A percentile compares a stretch with the other conserved stretches of the same genome.
Conservation (phyloP, 768 basidiomycete genomes). For the Mycena olivaceomarginata region DNA sequence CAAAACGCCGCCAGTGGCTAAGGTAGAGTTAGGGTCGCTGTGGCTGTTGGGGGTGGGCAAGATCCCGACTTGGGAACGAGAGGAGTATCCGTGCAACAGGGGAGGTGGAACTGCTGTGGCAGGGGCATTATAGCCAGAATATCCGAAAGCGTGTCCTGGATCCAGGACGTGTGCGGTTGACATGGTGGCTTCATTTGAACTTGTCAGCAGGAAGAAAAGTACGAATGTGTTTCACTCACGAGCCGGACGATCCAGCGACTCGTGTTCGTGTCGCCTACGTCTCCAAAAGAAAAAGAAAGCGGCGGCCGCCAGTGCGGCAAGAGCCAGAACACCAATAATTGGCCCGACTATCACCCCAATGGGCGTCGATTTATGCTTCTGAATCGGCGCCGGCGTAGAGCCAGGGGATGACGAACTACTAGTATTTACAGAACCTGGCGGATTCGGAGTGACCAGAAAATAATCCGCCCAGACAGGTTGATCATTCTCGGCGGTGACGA, state of each 20-base stretch:
- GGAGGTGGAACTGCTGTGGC: neutral
- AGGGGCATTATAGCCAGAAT: neutral
- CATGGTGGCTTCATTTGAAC: neutral
- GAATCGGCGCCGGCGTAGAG: neutral
- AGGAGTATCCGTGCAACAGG: neutral
- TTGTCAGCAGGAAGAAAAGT: no score
- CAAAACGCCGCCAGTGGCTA: neutral
- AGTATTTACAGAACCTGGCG: neutral
- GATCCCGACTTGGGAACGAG: neutral
- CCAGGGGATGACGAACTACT: neutral
- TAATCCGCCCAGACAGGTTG: slow-evolving; percentile 22
- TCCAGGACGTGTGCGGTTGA: neutral
- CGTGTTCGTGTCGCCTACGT: no score
- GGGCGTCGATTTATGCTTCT: neutral
- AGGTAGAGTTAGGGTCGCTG: neutral
- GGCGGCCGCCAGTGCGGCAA: neutral
- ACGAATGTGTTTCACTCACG: no score
- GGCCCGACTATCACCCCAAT: slow-evolving; percentile 13
- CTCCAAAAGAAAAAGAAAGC: neutral
- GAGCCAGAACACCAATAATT: neutral
- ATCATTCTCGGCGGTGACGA: slow-evolving; percentile 22
- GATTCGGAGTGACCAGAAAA: slow-evolving; percentile 21
- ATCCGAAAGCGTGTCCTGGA: no score
- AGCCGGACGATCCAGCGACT: no score
- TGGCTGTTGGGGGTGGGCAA: neutral